Percentiles rank a stretch among this genome's conserved stretches.
phyloP scores from a whole-genome alignment of 2,329 filamentous ascomycete genomes.

The Talaromyces sp. region DNA sequence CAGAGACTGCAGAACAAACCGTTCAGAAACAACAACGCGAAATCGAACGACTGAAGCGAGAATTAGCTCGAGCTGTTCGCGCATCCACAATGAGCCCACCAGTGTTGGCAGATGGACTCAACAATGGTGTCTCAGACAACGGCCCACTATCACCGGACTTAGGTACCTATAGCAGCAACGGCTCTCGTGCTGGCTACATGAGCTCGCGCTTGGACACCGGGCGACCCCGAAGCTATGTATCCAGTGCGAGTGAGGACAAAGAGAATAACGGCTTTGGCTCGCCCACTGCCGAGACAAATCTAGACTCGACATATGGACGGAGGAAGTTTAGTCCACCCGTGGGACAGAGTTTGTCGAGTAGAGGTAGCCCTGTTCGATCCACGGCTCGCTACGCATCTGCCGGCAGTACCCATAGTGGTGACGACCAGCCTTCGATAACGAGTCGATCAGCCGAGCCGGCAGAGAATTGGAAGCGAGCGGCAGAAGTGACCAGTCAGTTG shows the following conservation, averaged over 20 bases:
- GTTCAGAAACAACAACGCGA: conserved; percentile 82
- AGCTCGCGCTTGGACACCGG: conserved; percentile 39
- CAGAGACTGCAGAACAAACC: conserved; percentile 80
- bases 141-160: conserved; percentile 40
- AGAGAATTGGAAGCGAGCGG: conserved; percentile 95
- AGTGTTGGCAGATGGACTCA: conserved; percentile 51
- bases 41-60: conserved; percentile 88
- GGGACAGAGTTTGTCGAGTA: conserved; percentile 32
- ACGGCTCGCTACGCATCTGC: conserved; percentile 28
- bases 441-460: conserved; percentile 52
- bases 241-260: conserved; percentile 68
- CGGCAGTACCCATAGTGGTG: conserved; percentile 33
- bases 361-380: conserved; percentile 39
- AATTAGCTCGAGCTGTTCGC: conserved; percentile 55
- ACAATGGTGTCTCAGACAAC: conserved; percentile 50
- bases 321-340: conserved; percentile 46
- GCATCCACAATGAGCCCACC: conserved; percentile 39
- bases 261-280: conserved; percentile 57
- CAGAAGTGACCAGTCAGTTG: conserved; percentile 94
- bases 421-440: conserved; percentile 25
- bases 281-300: conserved; percentile 29
- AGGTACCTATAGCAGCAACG: conserved; percentile 27
- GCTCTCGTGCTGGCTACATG: conserved; percentile 34
- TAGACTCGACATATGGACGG: conserved; percentile 28
- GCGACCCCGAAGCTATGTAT: conserved; percentile 41